These are phyloP conservation scores for Tolypocladium sp. DNA, from an alignment of 2,329 filamentous ascomycete species.

Conservation along the genomic window DNA sequence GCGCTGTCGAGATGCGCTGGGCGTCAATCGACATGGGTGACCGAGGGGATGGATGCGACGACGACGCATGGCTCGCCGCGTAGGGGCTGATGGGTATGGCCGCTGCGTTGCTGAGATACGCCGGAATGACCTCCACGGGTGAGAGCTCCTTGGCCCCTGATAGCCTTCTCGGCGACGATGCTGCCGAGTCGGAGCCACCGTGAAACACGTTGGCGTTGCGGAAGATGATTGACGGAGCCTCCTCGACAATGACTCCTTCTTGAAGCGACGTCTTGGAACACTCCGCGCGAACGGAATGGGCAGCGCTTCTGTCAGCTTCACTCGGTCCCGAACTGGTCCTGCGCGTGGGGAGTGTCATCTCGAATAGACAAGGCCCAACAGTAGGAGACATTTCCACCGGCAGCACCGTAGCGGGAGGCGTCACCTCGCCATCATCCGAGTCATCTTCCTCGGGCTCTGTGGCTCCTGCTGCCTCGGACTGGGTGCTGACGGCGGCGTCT, in stretches of 20 bases:
- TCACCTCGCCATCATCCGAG: conserved; percentile 30
- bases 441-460: conserved; percentile 26
- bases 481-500: conserved; percentile 22
- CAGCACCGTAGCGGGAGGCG: conserved; percentile 18
- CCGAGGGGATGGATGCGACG: conserved; percentile 57
- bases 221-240: conserved; percentile 29
- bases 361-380: conserved; percentile 10
- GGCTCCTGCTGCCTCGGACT: neutral
- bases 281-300: conserved; percentile 32
- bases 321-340: conserved; percentile 38
- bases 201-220: conserved; percentile 26
- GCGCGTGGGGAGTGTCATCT: conserved; percentile 18
- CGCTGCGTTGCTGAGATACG: conserved; percentile 33
- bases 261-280: conserved; percentile 40
- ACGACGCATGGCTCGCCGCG: conserved; percentile 54
- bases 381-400: conserved; percentile 11
- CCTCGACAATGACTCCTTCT: conserved; percentile 42
- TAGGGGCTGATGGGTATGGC: conserved; percentile 53
- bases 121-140: conserved; percentile 40
- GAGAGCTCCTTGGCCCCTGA: conserved; percentile 34
- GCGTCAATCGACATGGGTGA: conserved; percentile 61
- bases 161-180: conserved; percentile 35
- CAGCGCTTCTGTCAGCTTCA: conserved; percentile 19
- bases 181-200: conserved; percentile 25
- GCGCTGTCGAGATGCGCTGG: conserved; percentile 64